These are phyloP conservation scores for Thraustochytrium striatum DNA, from an alignment of 352 stramenopile genomes.

Conservation along the genomic window DNA sequence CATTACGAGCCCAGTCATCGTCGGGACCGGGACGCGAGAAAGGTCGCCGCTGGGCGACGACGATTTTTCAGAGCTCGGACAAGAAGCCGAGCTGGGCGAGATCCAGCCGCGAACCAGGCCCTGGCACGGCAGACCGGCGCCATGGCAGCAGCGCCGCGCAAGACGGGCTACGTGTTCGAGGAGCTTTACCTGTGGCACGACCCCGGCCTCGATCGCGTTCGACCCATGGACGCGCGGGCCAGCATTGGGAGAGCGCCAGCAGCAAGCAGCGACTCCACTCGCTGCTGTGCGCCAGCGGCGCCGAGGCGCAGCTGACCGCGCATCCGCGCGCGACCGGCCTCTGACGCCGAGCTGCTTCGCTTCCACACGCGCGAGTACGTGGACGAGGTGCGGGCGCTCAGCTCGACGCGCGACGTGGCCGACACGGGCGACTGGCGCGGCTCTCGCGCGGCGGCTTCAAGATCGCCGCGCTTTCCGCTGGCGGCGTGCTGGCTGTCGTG, in stretches of 20 bases:
- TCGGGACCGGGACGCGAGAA: too few relatives aligned
- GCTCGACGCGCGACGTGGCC: conserved; percentile 57
- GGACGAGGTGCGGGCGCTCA: conserved; percentile 74
- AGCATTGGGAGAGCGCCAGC: conserved; percentile 69
- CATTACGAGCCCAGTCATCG: too few relatives aligned
- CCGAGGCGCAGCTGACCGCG: conserved; percentile 60
- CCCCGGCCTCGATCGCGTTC: conserved; percentile 56
- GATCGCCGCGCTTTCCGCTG: conserved; percentile 69
- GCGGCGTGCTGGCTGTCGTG: conserved; percentile 71
- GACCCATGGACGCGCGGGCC: conserved; percentile 25
- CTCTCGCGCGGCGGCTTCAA: conserved; percentile 68
- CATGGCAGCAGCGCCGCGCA: too few relatives aligned
- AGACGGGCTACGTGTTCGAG: conserved; percentile 70
- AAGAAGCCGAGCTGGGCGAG: too few relatives aligned
- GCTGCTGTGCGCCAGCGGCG: conserved; percentile 66
- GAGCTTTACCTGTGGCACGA: conserved; percentile 73
- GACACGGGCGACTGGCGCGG: conserved; percentile 55
- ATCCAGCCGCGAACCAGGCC: too few relatives aligned
- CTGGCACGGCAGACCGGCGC: too few relatives aligned
- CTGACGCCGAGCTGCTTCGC: conserved; percentile 68
- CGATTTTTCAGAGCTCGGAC: too few relatives aligned
- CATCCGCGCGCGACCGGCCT: conserved; percentile 60
- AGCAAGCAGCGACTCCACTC: conserved; percentile 71
- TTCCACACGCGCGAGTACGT: conserved; percentile 79
- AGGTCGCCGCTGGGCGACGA: too few relatives aligned